phyloP scores from a whole-genome alignment of 768 basidiomycete species.

The Lentinula sp. region DNA sequence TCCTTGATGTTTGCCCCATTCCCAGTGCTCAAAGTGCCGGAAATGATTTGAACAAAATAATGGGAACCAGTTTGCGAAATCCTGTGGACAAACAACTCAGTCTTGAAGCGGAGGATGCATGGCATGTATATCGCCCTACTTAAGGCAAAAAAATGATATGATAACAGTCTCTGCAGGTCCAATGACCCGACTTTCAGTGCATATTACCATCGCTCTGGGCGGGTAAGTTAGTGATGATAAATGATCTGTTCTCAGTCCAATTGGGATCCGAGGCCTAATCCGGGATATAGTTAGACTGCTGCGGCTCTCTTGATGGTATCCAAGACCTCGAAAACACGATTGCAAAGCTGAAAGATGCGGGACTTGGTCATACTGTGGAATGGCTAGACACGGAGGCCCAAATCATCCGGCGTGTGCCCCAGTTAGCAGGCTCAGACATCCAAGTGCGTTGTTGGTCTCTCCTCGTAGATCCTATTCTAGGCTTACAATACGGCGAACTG shows the following conservation, averaged over 20 bases:
- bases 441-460: background rate
- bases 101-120: background rate
- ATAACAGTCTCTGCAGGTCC: background rate
- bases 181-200: background rate
- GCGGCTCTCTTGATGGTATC: background rate
- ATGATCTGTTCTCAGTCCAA: background rate
- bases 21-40: conserved; percentile 1
- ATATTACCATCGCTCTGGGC: conserved; percentile 5
- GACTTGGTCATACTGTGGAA: conserved; percentile 3
- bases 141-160: background rate
- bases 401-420: conserved; percentile 3
- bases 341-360: background rate
- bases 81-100: background rate
- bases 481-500: background rate
- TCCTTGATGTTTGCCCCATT: conserved; percentile 4
- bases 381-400: conserved; percentile 3
- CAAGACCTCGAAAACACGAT: background rate
- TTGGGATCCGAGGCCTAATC: background rate
- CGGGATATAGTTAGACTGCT: background rate
- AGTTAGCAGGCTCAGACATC: background rate
- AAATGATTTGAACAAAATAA: conserved; percentile 5
- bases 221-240: background rate
- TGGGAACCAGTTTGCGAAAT: background rate
- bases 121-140: background rate
- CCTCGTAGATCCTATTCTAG: background rate